Evolutionary conservation across 441 rosid genomes (phyloP).

Genomic region (Populus hybrid): DNA sequence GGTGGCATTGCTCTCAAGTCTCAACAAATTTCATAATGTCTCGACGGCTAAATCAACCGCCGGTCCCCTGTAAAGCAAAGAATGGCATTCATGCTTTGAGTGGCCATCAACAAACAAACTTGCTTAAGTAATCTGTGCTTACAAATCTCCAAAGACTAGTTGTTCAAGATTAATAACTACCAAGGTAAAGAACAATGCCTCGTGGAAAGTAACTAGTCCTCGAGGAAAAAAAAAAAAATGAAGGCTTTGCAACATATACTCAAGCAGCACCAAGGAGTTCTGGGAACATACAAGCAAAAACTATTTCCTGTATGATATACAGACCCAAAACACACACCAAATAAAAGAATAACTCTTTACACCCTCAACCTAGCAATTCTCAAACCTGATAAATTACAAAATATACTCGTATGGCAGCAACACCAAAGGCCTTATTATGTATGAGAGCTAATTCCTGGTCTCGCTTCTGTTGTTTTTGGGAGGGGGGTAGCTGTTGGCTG

Average conservation of each 20-base stretch:
- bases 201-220: neutral
- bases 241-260: neutral
- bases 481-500: too few relatives aligned
- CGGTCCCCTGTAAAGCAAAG: too few relatives aligned
- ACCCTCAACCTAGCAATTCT: slow-evolving; percentile 17
- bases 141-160: neutral
- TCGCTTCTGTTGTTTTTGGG: neutral
- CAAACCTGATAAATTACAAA: slow-evolving; percentile 32
- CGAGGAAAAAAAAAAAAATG: neutral
- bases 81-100: too few relatives aligned
- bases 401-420: slow-evolving; percentile 33
- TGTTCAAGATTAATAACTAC: neutral
- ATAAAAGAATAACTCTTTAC: slow-evolving; percentile 21
- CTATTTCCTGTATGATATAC: neutral
- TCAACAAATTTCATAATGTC: too few relatives aligned
- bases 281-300: slow-evolving; percentile 9
- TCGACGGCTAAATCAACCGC: too few relatives aligned
- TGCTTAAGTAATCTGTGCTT: neutral
- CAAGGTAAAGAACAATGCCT: neutral
- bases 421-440: slow-evolving; percentile 39
- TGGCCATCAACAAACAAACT: too few relatives aligned
- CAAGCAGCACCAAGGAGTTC: slow-evolving; percentile 8
- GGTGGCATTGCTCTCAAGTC: neutral
- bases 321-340: slow-evolving; percentile 15
- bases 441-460: slow-evolving; percentile 18